Evolutionary conservation across 1,284 basidiomycete genomes (phyloP), one percentile per base, ranked within the genome.

Genomic region (Kalmanozyma brasiliensis): DNA sequence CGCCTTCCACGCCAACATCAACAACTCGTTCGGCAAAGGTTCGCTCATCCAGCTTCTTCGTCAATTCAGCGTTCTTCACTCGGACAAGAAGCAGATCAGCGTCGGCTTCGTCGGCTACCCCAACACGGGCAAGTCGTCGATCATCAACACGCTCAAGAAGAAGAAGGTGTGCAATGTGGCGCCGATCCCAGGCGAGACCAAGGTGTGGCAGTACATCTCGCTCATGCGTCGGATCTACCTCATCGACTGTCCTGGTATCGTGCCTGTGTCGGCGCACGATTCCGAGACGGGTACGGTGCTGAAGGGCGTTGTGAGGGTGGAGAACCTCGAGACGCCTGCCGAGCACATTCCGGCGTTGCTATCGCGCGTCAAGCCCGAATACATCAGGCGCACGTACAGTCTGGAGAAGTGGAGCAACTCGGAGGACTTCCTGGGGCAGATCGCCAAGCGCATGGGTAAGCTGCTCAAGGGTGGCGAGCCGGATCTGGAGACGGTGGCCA

Each of bases 191-290:
- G 95, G 95, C 76, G 95, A 99, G 86, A 99, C 96, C 49, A 98
- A 98, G 85, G 93, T 98, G 72, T 98, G 96, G 96, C 95, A 98
- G 87, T 98, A 98, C 84, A 96, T 98, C 84, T 93, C 93, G 23
- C 86, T 98, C 49, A 98, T 95, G 77, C 89, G 91, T 63, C 88
- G 92, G 64, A 98, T 98, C 83, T 98, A 98, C 86, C 89, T 99
- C 71, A 97, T 99, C 85, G 96, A 99, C 85, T 99, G 95, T 82
- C 95, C 95, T 26, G 95, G 96, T 63, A 93, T 98, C 82, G 96
- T 98, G 1, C 96, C 96, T 1, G 90, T 94, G 23, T 94, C 93
- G 32, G 85, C 86, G 29, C 90, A 93, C 23, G 95, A 99, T 83
- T 89, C 91, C 1, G 91, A 97, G 81, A 94, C 94, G 0, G 88